phyloP scores from a whole-genome alignment of 495 filamentous ascomycete genomes.

The Penicillium soppii region DNA sequence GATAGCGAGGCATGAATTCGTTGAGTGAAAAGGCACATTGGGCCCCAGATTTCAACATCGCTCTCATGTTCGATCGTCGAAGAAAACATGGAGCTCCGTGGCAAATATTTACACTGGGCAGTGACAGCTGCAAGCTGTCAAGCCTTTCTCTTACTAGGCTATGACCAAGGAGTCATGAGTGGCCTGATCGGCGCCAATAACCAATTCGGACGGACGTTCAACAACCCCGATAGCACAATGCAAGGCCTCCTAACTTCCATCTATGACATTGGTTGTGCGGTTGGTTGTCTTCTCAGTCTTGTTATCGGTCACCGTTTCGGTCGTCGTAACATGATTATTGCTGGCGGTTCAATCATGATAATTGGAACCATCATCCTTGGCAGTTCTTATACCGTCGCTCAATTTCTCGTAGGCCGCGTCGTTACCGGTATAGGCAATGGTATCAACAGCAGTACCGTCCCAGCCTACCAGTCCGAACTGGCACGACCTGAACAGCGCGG shows the following conservation, averaged over 20 bases:
- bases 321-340: conserved; percentile 41
- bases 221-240: conserved; percentile 36
- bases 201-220: conserved; percentile 37
- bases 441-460: conserved; percentile 50
- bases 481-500: conserved; percentile 60
- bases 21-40: conserved; percentile 2
- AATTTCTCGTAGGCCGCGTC: conserved; percentile 51
- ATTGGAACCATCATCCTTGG: conserved; percentile 43
- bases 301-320: conserved; percentile 42
- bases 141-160: conserved; percentile 38
- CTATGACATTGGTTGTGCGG: conserved; percentile 48
- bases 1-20: conserved; percentile 1
- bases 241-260: conserved; percentile 46
- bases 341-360: conserved; percentile 42
- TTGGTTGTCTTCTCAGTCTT: conserved; percentile 43
- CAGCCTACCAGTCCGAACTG: conserved; percentile 50
- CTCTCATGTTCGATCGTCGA: not conserved
- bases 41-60: not conserved
- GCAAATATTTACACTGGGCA: conserved; percentile 21
- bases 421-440: conserved; percentile 52
- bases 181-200: conserved; percentile 39
- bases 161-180: conserved; percentile 42
- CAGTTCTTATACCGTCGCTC: conserved; percentile 43
- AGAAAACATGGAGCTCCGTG: conserved; percentile 15
- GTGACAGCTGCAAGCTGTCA: conserved; percentile 30